A percentile compares a stretch with the other conserved stretches of the same genome.
These are phyloP conservation scores for Salicornia ramosissima DNA, from an alignment of 148 eudicot genomes.

Conservation along the genomic window DNA sequence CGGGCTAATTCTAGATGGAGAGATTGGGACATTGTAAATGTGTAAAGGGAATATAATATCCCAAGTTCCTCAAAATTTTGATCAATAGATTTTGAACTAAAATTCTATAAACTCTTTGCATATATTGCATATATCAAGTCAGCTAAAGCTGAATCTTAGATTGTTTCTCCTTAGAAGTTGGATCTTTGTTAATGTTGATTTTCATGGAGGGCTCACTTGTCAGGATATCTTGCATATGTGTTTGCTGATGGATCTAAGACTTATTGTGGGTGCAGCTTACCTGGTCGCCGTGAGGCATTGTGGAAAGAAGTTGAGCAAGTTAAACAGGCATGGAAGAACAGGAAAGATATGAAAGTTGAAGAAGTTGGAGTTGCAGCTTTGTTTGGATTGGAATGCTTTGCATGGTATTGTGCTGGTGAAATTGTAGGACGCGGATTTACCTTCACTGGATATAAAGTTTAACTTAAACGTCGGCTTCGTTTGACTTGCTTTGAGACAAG, in stretches of 20 bases:
- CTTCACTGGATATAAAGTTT: slow-evolving; percentile 55
- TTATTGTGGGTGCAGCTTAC: slow-evolving; percentile 38
- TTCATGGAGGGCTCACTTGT: background rate
- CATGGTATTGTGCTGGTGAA: slow-evolving; percentile 73
- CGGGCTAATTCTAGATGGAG: too few species aligned
- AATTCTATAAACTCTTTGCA: too few species aligned
- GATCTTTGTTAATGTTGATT: background rate
- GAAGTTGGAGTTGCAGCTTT: slow-evolving; percentile 53
- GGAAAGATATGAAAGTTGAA: slow-evolving; percentile 48
- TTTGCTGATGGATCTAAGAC: background rate
- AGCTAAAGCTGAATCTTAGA: too few species aligned
- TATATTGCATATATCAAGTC: too few species aligned
- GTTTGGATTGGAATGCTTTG: slow-evolving; percentile 64
- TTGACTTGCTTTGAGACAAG: slow-evolving; percentile 20
- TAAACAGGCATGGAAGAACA: slow-evolving; percentile 53
- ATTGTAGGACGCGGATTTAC: slow-evolving; percentile 62
- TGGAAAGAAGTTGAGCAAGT: slow-evolving; percentile 54
- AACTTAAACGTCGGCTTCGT: slow-evolving; percentile 13
- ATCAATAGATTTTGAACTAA: background rate
- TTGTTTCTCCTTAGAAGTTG: background rate
- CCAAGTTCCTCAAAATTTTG: background rate
- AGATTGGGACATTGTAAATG: too few species aligned
- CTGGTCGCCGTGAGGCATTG: slow-evolving; percentile 51
- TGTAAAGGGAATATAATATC: background rate
- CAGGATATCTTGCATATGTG: background rate